phyloP scores from a whole-genome alignment of 148 eudicot species.

The Chenopodium berlandieri region DNA sequence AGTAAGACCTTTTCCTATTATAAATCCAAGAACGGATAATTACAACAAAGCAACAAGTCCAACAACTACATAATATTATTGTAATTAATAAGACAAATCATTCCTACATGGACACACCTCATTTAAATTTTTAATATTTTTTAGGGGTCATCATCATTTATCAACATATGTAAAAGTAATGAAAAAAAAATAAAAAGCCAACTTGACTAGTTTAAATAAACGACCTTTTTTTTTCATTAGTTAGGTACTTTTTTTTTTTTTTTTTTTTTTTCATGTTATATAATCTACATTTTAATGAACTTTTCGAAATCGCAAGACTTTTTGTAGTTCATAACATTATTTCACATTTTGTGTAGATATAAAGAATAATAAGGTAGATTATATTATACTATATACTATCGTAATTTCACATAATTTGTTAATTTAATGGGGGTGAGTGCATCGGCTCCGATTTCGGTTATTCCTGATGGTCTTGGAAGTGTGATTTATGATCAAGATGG shows the following conservation, averaged over 20 bases:
- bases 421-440: slow-evolving; percentile 23
- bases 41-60: not conserved
- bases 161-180: not conserved
- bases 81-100: slow-evolving; percentile 15
- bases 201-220: slow-evolving; percentile 7
- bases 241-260: not conserved
- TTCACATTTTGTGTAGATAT: not conserved
- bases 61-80: not conserved
- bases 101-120: slow-evolving; percentile 30
- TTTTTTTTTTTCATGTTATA: slow-evolving; percentile 2
- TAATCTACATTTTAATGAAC: slow-evolving; percentile 6
- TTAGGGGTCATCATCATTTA: not conserved
- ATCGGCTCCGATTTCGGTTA: slow-evolving; percentile 10
- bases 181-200: slow-evolving; percentile 9
- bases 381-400: no score
- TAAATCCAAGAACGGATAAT: slow-evolving; percentile 14
- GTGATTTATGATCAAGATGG: slow-evolving; percentile 24
- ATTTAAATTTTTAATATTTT: not conserved
- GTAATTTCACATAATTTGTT: not conserved
- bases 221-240: slow-evolving; percentile 8
- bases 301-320: slow-evolving; percentile 18
- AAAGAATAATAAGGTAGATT: not conserved
- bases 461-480: slow-evolving; percentile 28
- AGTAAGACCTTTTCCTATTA: slow-evolving; percentile 8
- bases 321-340: slow-evolving; percentile 13